Evolutionary conservation across 163 green algal species (phyloP).

Genomic region (Chlamydomonas reinhardtii): DNA sequence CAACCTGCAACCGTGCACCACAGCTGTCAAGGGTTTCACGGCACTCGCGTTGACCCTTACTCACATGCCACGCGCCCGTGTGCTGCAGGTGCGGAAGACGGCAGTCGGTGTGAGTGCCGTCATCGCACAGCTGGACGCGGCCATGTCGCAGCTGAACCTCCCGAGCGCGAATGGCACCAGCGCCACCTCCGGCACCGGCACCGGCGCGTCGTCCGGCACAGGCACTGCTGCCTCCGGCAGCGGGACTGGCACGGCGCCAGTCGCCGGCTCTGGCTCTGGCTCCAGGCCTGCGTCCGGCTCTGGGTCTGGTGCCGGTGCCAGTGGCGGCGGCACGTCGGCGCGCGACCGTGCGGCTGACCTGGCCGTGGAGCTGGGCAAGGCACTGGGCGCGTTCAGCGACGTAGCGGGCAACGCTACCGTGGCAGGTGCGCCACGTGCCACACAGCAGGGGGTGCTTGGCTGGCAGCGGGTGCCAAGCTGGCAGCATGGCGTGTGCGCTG

Average conservation of each 20-base stretch:
- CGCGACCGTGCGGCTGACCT: conserved; percentile 58
- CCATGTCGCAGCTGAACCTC: conserved; percentile 6
- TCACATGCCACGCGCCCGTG: too few species aligned
- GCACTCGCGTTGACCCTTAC: too few species aligned
- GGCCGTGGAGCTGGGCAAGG: conserved; percentile 64
- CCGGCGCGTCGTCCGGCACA: too few species aligned
- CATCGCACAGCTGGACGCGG: conserved; percentile 51
- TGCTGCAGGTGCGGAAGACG: conserved; percentile 20
- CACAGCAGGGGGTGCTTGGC: too few species aligned
- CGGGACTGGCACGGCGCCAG: neutral
- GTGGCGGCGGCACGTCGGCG: neutral
- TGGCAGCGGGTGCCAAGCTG: too few species aligned
- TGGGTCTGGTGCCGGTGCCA: neutral
- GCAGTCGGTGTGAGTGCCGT: conserved; percentile 43
- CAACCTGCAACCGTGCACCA: too few species aligned
- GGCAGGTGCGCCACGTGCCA: neutral
- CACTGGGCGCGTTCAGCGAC: conserved; percentile 56
- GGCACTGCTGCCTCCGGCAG: neutral
- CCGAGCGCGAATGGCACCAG: neutral
- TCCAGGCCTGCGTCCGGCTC: neutral
- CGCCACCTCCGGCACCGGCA: neutral
- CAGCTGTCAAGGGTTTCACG: too few species aligned
- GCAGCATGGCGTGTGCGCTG: too few species aligned
- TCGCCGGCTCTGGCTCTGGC: neutral
- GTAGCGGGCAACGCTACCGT: conserved; percentile 33